A percentile compares a stretch with the other conserved stretches of the same genome.
phyloP scores from a whole-genome alignment of 257 asterid species.

The Gentiana macrophylla region DNA sequence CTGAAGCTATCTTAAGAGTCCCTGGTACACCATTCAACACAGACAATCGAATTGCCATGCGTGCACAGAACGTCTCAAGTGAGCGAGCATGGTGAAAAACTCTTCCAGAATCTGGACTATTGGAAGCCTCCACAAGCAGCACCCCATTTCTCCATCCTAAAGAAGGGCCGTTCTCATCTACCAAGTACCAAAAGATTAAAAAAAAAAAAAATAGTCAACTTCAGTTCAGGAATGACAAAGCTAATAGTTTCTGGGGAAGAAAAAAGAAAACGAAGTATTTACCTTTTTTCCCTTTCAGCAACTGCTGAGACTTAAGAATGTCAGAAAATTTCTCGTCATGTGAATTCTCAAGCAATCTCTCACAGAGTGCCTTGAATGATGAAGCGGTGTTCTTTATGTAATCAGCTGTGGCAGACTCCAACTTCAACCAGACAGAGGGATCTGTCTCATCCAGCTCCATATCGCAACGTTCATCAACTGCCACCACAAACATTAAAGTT shows the following conservation, averaged over 20 bases:
- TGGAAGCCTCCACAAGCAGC: conserved; percentile 88
- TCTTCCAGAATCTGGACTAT: conserved; percentile 96
- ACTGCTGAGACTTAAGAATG: conserved; percentile 42
- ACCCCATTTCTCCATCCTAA: conserved; percentile 93
- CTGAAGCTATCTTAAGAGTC: conserved; percentile 42
- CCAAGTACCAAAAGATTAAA: conserved; percentile 3
- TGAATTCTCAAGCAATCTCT: conserved; percentile 66
- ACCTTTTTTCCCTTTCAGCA: conserved; percentile 41
- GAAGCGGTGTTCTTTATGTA: conserved; percentile 54
- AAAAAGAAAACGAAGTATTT: not conserved
- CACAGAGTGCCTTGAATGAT: conserved; percentile 66
- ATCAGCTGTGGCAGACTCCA: conserved; percentile 82
- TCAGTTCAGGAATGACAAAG: too few relatives aligned
- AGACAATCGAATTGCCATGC: conserved; percentile 56
- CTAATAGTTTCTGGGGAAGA: too few relatives aligned
- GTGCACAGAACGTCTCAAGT: conserved; percentile 75
- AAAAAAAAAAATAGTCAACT: not conserved
- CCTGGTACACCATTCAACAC: conserved; percentile 45
- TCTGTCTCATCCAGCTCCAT: conserved; percentile 99
- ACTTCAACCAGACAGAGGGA: conserved; percentile 79
- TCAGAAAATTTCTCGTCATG: conserved; percentile 65
- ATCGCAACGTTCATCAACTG: conserved; percentile 96
- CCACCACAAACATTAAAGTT: conserved; percentile 11
- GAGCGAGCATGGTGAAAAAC: conserved; percentile 79
- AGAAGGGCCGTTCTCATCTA: conserved; percentile 52